Evolutionary conservation across 371 early-diverging fungal species (phyloP).

Genomic region (Blakeslea trispora): DNA sequence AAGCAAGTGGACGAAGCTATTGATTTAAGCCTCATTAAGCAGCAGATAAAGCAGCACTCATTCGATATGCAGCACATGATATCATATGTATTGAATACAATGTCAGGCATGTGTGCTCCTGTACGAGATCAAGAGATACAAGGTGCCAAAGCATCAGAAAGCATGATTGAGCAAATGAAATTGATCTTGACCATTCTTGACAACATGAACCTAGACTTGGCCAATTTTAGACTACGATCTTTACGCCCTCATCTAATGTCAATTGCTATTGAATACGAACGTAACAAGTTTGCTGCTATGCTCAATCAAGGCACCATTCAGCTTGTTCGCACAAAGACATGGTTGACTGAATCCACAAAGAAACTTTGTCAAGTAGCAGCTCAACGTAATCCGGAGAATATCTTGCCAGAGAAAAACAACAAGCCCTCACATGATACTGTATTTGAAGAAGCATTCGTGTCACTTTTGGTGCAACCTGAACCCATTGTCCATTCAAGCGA

Average conservation of each 20-base stretch:
- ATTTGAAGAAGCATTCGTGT: constrained; percentile 67
- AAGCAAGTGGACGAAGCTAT: constrained; percentile 57
- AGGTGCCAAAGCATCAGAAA: constrained; percentile 18
- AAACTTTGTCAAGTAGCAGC: constrained; percentile 41
- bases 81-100: constrained; percentile 47
- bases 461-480: constrained; percentile 47
- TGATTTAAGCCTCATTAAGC: constrained; percentile 59
- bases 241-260: constrained; percentile 65
- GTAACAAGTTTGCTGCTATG: constrained; percentile 59
- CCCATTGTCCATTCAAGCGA: constrained; percentile 7
- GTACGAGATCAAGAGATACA: constrained; percentile 67
- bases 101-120: constrained; percentile 76
- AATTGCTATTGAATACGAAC: constrained; percentile 75
- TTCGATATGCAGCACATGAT: constrained; percentile 53
- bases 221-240: constrained; percentile 64
- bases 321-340: constrained; percentile 54
- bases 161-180: constrained; percentile 10
- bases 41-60: constrained; percentile 49
- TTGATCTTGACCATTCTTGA: constrained; percentile 49
- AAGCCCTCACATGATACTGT: constrained; percentile 35
- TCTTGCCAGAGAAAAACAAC: constrained; percentile 45
- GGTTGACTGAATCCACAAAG: constrained; percentile 51
- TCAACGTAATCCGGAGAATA: constrained; percentile 66
- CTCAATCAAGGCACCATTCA: constrained; percentile 38
- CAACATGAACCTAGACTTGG: constrained; percentile 74